Conservation (phyloP, 225 moss, liverwort and hornwort species). For the Marchantia polymorpha region DNA sequence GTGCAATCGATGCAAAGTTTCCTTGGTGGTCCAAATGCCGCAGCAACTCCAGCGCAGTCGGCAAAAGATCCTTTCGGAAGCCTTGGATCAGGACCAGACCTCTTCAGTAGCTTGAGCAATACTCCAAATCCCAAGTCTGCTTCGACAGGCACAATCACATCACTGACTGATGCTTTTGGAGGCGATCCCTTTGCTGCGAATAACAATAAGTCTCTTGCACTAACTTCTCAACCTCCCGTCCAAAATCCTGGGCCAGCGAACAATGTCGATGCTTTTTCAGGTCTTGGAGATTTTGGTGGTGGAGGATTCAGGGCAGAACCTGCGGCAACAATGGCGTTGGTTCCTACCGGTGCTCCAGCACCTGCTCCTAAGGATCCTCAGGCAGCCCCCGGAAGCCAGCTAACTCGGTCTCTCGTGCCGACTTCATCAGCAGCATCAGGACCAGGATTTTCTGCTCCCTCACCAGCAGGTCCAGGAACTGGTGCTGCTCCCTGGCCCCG, state of each 20-base stretch:
- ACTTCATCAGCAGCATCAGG: conserved; percentile 36
- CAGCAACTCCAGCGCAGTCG: conserved; percentile 26
- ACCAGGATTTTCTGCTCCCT: conserved; percentile 43
- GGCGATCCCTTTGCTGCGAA: conserved; percentile 71
- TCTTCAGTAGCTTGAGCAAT: conserved; percentile 33
- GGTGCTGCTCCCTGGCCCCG: conserved; percentile 73
- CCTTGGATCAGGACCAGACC: conserved; percentile 33
- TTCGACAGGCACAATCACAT: conserved; percentile 33
- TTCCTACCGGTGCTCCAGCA: conserved; percentile 42
- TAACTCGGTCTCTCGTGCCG: conserved; percentile 35
- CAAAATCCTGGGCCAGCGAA: conserved; percentile 42
- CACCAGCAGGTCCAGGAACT: conserved; percentile 40
- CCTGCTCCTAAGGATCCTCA: conserved; percentile 30
- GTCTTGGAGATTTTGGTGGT: conserved; percentile 49
- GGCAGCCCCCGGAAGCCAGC: conserved; percentile 35
- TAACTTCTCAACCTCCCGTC: conserved; percentile 43
- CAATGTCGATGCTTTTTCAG: conserved; percentile 51
- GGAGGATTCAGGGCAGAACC: conserved; percentile 51
- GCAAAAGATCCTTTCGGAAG: conserved; percentile 41
- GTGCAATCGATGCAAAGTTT: conserved; percentile 34
- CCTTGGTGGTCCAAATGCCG: conserved; percentile 42
- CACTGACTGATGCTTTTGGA: conserved; percentile 42
- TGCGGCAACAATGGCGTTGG: conserved; percentile 42
- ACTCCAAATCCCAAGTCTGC: conserved; percentile 35
- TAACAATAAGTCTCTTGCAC: conserved; percentile 52